Percentiles rank a stretch among this genome's conserved stretches.
Conservation (phyloP, 2,329 filamentous ascomycete genomes). For the Scedosporium boydii region DNA sequence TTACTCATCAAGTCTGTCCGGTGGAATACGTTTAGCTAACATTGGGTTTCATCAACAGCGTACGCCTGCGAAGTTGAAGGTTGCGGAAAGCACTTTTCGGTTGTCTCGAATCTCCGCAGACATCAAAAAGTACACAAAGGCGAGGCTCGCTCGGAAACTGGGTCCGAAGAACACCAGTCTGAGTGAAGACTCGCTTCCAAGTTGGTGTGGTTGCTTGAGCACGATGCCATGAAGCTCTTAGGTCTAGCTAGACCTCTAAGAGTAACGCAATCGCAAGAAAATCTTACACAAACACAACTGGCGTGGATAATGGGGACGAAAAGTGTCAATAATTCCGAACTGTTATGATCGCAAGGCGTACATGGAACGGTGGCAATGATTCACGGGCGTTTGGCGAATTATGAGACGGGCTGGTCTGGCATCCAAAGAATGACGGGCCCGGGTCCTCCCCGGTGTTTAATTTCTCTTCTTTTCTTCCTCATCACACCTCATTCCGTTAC, state of each 20-base stretch:
- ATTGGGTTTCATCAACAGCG: conserved; percentile 40
- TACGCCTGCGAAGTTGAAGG: conserved; percentile 92
- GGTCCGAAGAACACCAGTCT: conserved; percentile 54
- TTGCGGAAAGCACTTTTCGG: conserved; percentile 92
- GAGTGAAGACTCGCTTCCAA: conserved; percentile 27
- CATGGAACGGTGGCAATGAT: background rate
- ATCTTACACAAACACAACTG: too few relatives aligned
- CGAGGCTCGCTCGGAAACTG: conserved; percentile 53
- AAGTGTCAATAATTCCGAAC: background rate
- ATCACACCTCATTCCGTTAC: too few relatives aligned
- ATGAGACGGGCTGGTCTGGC: background rate
- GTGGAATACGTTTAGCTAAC: conserved; percentile 3
- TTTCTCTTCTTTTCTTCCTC: too few relatives aligned
- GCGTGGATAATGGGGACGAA: too few relatives aligned
- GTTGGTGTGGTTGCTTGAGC: background rate
- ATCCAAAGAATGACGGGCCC: too few relatives aligned
- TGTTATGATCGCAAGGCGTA: background rate
- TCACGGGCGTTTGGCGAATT: background rate
- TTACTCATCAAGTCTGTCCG: background rate
- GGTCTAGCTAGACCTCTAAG: too few relatives aligned
- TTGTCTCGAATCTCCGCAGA: conserved; percentile 87
- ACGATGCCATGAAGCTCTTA: too few relatives aligned
- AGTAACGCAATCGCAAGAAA: too few relatives aligned
- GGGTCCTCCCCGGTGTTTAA: too few relatives aligned
- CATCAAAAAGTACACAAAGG: conserved; percentile 95